Evolutionary conservation across 352 stramenopile genomes (phyloP), one percentile per base, ranked within the genome.

Genomic region (Phytophthora idaei): DNA sequence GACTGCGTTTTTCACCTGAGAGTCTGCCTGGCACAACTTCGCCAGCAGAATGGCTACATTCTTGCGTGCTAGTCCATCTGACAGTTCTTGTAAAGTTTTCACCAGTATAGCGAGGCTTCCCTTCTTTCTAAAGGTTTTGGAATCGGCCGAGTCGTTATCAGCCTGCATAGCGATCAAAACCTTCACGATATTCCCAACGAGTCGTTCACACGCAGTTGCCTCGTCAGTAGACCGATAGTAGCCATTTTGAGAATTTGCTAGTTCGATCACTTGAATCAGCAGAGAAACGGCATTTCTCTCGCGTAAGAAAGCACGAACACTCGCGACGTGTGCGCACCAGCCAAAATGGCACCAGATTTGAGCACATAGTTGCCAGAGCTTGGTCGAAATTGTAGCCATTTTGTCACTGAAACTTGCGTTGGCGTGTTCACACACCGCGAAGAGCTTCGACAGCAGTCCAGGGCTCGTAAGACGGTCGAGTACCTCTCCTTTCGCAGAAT

Each of bases 41-140:
- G 84, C 84, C 3, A 94, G 65, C 17, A 94, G 60, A 64, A 94
- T 90, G 28, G 83, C 84, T 0, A 93, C 81, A 57, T 94, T 94
- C 69, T 90, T 91, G 17, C 83, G 70, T 37, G 86, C 83, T 9
- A 81, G 28, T 4, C 84, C 84, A 45, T 90, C 78, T 0, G 75
- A 61, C 10, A 93, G 60, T 2, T 48, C 29, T 51, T 87, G 73
- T 11, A 91, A 58, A 31, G 80, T 51, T 8, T 74, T 60, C 29
- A 93, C 76, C 0, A 93, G 59, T 4, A 75, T 67, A 25, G 54
- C 29, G 27, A 90, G 57, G 5, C 31, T 71, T 25, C 27, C 36
- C 37, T 76, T 74, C 25, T 55, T 64, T n/a, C 50, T 44, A 36
- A 86, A 84, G 4, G 73, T 54, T 34, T 28, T 47, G 0, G 8